phyloP scores from a whole-genome alignment of 768 basidiomycete species.

The Auriscalpium orientale region DNA sequence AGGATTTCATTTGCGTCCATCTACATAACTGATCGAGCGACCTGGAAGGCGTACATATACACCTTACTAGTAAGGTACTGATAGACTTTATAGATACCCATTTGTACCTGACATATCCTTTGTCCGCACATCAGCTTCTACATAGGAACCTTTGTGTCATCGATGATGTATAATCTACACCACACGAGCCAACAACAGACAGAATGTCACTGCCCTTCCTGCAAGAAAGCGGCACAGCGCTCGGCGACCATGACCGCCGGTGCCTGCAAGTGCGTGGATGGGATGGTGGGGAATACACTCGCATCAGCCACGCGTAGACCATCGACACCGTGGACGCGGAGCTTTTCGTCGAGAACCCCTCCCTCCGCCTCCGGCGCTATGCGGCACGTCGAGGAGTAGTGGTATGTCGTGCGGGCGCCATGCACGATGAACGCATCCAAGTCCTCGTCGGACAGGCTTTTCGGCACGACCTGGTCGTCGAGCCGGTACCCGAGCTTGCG shows the following conservation, averaged over 20 bases:
- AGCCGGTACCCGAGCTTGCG: slow-evolving; percentile 20
- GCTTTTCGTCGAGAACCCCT: slow-evolving; percentile 37
- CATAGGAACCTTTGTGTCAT: no score
- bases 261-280: slow-evolving; percentile 27
- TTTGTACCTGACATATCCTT: no score
- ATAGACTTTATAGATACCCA: no score
- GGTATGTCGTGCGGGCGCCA: slow-evolving; percentile 23
- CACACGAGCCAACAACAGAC: no score
- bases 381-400: slow-evolving; percentile 31
- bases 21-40: no score
- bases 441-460: slow-evolving; percentile 21
- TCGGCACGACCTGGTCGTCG: slow-evolving; percentile 20
- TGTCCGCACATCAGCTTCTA: no score
- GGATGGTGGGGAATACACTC: slow-evolving; percentile 18
- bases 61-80: no score
- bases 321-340: slow-evolving; percentile 37
- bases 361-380: slow-evolving; percentile 27
- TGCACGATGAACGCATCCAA: slow-evolving; percentile 25
- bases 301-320: background rate
- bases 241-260: slow-evolving; percentile 29
- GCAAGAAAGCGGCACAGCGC: slow-evolving; percentile 30
- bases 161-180: no score
- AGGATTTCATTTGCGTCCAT: no score
- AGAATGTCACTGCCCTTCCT: background rate
- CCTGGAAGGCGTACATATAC: no score